Evolutionary conservation across 2,329 filamentous ascomycete species (phyloP).

Genomic region (Arthrinium puccinioides): DNA sequence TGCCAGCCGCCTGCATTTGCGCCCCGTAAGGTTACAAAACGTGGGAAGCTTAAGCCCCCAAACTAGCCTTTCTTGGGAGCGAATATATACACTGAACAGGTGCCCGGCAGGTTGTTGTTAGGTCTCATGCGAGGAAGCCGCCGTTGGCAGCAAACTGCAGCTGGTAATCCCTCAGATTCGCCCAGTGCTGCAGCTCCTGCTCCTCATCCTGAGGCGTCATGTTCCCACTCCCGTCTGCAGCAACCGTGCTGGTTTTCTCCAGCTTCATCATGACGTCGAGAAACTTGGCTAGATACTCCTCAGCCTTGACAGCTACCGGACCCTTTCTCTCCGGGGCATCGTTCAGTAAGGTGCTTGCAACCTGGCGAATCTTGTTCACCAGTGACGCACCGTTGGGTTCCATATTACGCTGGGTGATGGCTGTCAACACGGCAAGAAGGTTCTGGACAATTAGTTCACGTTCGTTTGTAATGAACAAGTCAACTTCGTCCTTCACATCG

Average conservation of each 20-base stretch:
- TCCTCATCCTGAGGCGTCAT: constrained; percentile 60
- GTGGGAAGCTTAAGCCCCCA: too few species aligned
- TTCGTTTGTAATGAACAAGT: constrained; percentile 64
- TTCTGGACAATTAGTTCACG: constrained; percentile 76
- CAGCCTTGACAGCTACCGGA: constrained; percentile 43
- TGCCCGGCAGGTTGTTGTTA: constrained; percentile 1
- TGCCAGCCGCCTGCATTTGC: too few species aligned
- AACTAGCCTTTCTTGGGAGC: too few species aligned
- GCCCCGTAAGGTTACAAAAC: too few species aligned
- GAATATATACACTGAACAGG: not conserved
- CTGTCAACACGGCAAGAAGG: constrained; percentile 65
- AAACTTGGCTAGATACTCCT: constrained; percentile 13
- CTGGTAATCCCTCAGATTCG: constrained; percentile 72
- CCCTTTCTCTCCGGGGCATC: constrained; percentile 44
- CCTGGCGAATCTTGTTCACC: constrained; percentile 80
- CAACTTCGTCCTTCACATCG: constrained; percentile 28
- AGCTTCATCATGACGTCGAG: constrained; percentile 61
- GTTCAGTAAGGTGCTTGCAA: constrained; percentile 73
- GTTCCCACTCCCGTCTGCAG: constrained; percentile 15
- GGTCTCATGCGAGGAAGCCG: constrained; percentile 33
- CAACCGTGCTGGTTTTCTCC: constrained; percentile 52
- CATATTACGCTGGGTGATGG: constrained; percentile 78
- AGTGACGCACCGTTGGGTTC: constrained; percentile 60
- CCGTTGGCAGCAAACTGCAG: constrained; percentile 61
- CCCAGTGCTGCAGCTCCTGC: constrained; percentile 70